Base-by-base conservation (phyloP, 257 asterid species). In the Handroanthus guayacan region DNA sequence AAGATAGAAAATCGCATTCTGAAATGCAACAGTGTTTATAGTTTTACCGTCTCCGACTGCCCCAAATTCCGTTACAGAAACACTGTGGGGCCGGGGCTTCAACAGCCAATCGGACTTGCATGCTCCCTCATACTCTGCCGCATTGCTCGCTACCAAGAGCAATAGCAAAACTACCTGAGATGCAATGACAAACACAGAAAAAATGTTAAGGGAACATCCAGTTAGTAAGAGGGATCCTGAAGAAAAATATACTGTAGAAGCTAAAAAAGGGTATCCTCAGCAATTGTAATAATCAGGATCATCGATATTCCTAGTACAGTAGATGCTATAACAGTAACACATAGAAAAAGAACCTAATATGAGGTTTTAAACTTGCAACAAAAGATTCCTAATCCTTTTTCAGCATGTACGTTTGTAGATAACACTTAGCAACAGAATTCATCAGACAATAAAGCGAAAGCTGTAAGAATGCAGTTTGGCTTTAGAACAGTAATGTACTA, bases 61-160 rank as follows among this genome's bases (percentile, higher is more conserved):
- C 44, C 98, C 99, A 75, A 95, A 95, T 77, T 95, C 99, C 17
- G 88, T 38, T 31, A 95, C 98, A 0, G 99, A 95, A 6, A 85
- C 99, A n/a, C 99, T 95, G 88, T 95, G 99, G 17, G 99, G 99
- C 55, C 99, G 79, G 0, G 99, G 98, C 34, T 88, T 87, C 79
- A 91, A 83, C 25, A 97, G 95, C 88, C 81, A 82, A 52, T 82
- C 62, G 2, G 84, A 87, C 84, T 86, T 73, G 88, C 99, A 95
- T 54, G 86, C 96, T 58, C 93, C 98, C 11, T 86, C 71, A 70
- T 75, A 80, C 57, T 82, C 89, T 66, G 85, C 65, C 5, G 74
- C 87, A 34, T 52, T 77, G 79, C 81, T 75, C 44, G 78, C 75
- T 45, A 64, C 90, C 83, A 93, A 72, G 80, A 93, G 84, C 86